These are phyloP conservation scores for Podospora fimiseda DNA, from an alignment of 495 filamentous ascomycete genomes.

Conservation along the genomic window DNA sequence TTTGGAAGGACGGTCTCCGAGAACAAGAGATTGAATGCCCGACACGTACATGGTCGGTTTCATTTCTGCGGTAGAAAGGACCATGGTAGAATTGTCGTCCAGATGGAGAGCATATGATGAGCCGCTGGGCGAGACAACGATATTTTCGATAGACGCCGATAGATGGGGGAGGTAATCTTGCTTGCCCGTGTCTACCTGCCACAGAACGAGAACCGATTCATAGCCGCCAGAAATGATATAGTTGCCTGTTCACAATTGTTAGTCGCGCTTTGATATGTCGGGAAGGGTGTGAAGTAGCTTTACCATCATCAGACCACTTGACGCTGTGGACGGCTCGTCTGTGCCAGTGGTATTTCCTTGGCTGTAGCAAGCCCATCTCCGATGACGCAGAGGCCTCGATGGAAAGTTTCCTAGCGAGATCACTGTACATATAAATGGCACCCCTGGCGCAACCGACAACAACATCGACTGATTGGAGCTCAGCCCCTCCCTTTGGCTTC, in stretches of 20 bases:
- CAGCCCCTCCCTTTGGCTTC: conserved; percentile 30
- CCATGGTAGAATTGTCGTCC: conserved; percentile 83
- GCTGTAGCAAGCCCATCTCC: conserved; percentile 35
- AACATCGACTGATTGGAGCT: conserved; percentile 52
- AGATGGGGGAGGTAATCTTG: conserved; percentile 82
- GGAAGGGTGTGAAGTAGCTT: too few species aligned
- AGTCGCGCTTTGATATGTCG: too few species aligned
- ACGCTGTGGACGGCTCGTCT: conserved; percentile 69
- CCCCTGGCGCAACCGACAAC: conserved; percentile 69
- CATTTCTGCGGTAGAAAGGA: conserved; percentile 84
- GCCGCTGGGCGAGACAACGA: conserved; percentile 73
- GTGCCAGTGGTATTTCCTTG: conserved; percentile 83
- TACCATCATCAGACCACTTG: conserved; percentile 89
- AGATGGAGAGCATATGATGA: conserved; percentile 75
- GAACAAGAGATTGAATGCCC: conserved; percentile 64
- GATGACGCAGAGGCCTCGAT: conserved; percentile 15
- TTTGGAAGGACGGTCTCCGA: conserved; percentile 34
- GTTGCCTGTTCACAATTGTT: conserved; percentile 57
- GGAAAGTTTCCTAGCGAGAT: conserved; percentile 55
- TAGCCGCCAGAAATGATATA: conserved; percentile 90
- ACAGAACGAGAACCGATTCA: conserved; percentile 88
- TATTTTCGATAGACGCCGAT: conserved; percentile 70
- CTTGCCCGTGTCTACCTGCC: conserved; percentile 83
- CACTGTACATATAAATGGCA: conserved; percentile 69
- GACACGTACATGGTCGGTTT: conserved; percentile 69